These are phyloP conservation scores for Santalum album DNA, from an alignment of 164 flowering plant genomes.

Conservation along the genomic window DNA sequence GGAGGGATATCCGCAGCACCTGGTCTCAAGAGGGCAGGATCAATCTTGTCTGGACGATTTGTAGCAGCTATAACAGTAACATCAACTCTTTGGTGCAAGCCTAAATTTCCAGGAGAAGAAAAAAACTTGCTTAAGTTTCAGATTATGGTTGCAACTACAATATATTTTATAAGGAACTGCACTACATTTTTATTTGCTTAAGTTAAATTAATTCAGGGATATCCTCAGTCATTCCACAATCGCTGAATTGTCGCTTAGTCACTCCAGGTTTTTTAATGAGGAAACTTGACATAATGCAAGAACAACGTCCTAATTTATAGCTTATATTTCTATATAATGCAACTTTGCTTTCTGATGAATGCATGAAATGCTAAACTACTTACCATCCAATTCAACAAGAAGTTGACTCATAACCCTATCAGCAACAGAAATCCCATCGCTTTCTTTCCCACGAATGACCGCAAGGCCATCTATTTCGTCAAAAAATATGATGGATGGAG, in stretches of 20 bases:
- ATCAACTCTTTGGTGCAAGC: constrained; percentile 76
- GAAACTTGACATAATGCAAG: too few species aligned
- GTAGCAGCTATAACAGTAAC: constrained; percentile 98
- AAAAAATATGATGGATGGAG: constrained; percentile 90
- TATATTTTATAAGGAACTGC: not conserved
- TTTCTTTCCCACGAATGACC: constrained; percentile 75
- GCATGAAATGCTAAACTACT: constrained; percentile 22
- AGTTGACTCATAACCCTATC: constrained; percentile 96
- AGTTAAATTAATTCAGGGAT: too few species aligned
- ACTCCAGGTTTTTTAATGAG: too few species aligned
- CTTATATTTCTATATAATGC: too few species aligned
- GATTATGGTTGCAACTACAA: not conserved
- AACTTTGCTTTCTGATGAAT: too few species aligned
- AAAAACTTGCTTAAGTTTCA: not conserved
- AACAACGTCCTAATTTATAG: too few species aligned
- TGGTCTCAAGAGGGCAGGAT: constrained; percentile 87
- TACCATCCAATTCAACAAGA: constrained; percentile 94
- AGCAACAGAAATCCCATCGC: constrained; percentile 79
- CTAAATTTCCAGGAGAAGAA: constrained; percentile 21
- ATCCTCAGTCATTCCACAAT: too few species aligned
- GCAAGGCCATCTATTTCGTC: constrained; percentile 98
- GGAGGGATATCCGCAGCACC: constrained; percentile 30
- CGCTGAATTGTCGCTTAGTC: too few species aligned
- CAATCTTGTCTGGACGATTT: constrained; percentile 96
- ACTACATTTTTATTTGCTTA: not conserved